phyloP scores from a whole-genome alignment of 441 rosid genomes.

The Capsella rubella region DNA sequence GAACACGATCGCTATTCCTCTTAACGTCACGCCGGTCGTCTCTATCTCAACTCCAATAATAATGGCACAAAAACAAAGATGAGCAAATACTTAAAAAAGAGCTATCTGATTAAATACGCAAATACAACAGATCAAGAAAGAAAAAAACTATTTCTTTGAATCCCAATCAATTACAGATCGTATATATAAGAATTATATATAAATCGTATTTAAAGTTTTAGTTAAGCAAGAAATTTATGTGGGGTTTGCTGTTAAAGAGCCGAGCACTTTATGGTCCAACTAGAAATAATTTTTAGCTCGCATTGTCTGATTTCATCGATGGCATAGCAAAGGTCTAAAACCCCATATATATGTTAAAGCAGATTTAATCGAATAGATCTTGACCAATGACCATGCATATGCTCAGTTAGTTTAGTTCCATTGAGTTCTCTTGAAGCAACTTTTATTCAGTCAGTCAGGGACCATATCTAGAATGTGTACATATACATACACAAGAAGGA shows the following conservation, averaged over 20 bases:
- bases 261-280: slow-evolving; percentile 25
- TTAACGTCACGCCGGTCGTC: not conserved
- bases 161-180: not conserved
- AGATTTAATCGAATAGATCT: slow-evolving; percentile 24
- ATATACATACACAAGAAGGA: slow-evolving; percentile 1
- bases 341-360: not conserved
- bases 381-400: slow-evolving; percentile 38
- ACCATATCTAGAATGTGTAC: slow-evolving; percentile 4
- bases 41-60: not conserved
- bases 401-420: slow-evolving; percentile 13
- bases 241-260: slow-evolving; percentile 26
- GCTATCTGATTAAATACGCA: not conserved
- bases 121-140: not conserved
- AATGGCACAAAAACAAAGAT: not conserved
- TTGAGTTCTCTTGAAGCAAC: slow-evolving; percentile 30
- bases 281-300: slow-evolving; percentile 26
- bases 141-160: not conserved
- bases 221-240: not conserved
- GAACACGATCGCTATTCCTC: not conserved
- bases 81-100: not conserved
- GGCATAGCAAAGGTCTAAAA: slow-evolving; percentile 24
- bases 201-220: not conserved
- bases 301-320: slow-evolving; percentile 30
- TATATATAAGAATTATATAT: not conserved
- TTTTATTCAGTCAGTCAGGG: not conserved